phyloP scores from a whole-genome alignment of 305 asterid genomes.

The Fraxinus greggii region DNA sequence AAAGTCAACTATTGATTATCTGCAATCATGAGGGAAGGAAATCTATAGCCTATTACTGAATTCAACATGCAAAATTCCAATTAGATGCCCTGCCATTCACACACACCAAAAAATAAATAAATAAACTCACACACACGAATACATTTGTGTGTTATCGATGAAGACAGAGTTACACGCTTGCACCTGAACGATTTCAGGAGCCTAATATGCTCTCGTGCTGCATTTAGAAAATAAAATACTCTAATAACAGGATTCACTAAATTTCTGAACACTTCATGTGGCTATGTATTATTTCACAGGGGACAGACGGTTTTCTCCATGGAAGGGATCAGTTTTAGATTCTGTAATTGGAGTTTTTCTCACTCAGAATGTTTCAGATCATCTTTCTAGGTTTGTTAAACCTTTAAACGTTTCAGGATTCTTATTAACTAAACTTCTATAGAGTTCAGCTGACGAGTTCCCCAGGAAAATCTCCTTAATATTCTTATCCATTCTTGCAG shows the following conservation, averaged over 20 bases:
- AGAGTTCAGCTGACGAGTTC: constrained; percentile 17
- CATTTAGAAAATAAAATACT: background rate
- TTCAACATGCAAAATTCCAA: background rate
- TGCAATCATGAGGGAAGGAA: background rate
- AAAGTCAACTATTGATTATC: background rate
- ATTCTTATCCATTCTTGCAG: constrained; percentile 46
- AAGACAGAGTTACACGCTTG: background rate
- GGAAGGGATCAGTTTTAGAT: constrained; percentile 30
- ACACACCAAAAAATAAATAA: background rate
- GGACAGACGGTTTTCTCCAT: constrained; percentile 27
- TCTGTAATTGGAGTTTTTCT: constrained; percentile 26
- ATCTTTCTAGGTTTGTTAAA: constrained; percentile 77
- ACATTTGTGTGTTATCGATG: background rate
- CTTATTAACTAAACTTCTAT: constrained; percentile 1
- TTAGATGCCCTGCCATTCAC: background rate
- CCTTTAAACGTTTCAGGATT: background rate
- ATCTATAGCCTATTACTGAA: background rate
- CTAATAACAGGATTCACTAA: background rate
- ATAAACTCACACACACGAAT: background rate
- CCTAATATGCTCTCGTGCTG: background rate
- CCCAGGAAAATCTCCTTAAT: background rate
- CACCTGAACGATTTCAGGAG: background rate
- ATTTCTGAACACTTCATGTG: constrained; percentile 11
- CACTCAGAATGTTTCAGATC: constrained; percentile 96
- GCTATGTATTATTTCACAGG: constrained; percentile 28